Base-by-base conservation (phyloP, 2,329 filamentous ascomycete genomes). In the Botrytis pseudocinerea region DNA sequence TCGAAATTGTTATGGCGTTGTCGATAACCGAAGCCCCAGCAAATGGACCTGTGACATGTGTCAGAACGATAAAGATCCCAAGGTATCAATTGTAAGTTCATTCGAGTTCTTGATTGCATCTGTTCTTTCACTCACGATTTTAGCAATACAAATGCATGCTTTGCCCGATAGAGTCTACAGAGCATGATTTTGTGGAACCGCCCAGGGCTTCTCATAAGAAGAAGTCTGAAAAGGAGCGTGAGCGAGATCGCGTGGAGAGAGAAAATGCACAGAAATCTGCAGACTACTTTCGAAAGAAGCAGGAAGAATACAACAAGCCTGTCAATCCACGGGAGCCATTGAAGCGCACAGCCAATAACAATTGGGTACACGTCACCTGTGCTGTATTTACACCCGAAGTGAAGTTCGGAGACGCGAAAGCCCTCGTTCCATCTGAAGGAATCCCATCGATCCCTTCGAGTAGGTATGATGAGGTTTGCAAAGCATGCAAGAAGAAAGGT, bases 41-140 rank as follows among this genome's bases (percentile, higher is more conserved):
- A 97, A 97, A 82, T 99, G 96, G 96, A 89, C 92, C 59, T 99
- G 96, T 82, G 96, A 98, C 82, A 97, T 95, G 88, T 99, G 96
- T 82, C 87, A 90, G 54, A 99, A 99, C 80, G 96, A 99, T 81
- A 94, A 94, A 81, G 95, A 92, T 79, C 94, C 95, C 8, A 91
- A 93, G 77, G 91, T 97, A 62, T 98, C 96, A n/a, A 95, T 97
- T 73, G 92, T 93, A 86, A 86, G 90, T 85, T 73, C 42, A 69
- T 42, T 44, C n/a, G 18, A 57, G 73, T 25, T 51, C 44, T 62
- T 62, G 20, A 3, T 57, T 74, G 40, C 63, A 76, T 82, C 75
- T 73, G 80, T 78, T 76, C 73, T 72, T 16, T 40, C 59, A 60
- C 81, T 80, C 76, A 78, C 46, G 42, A 46, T 59, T 38, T 48